Percentiles rank a stretch among this genome's conserved stretches.
These are phyloP conservation scores for Phytophthora fragariaefolia DNA, from an alignment of 352 stramenopile genomes.

Conservation along the genomic window DNA sequence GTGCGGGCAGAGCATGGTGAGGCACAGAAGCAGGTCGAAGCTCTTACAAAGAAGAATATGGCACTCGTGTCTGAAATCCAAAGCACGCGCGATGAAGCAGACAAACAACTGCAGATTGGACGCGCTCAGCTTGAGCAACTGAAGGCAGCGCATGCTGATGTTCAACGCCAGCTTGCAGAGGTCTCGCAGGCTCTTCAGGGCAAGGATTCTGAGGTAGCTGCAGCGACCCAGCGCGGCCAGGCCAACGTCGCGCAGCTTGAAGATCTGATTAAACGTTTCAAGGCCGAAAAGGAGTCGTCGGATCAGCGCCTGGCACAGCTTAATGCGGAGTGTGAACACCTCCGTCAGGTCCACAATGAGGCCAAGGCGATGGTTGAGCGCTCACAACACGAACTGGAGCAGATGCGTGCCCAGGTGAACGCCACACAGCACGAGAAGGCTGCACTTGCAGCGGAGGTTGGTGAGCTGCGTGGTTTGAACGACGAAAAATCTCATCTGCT, in stretches of 20 bases:
- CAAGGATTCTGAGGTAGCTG: slow-evolving; percentile 50
- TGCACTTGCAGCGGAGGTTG: slow-evolving; percentile 42
- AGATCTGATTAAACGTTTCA: slow-evolving; percentile 35
- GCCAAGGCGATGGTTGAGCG: slow-evolving; percentile 27
- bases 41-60: slow-evolving; percentile 71
- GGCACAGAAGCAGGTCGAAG: slow-evolving; percentile 58
- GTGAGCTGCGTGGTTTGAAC: slow-evolving; percentile 45
- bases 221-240: slow-evolving; percentile 41
- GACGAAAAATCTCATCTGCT: slow-evolving; percentile 54
- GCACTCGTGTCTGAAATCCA: slow-evolving; percentile 58
- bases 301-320: slow-evolving; percentile 36
- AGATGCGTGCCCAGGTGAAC: slow-evolving; percentile 44
- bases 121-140: slow-evolving; percentile 47
- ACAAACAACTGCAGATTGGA: slow-evolving; percentile 49
- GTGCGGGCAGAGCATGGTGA: slow-evolving; percentile 46
- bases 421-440: slow-evolving; percentile 51
- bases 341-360: slow-evolving; percentile 31
- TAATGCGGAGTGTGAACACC: slow-evolving; percentile 36
- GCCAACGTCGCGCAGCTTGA: slow-evolving; percentile 38
- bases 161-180: slow-evolving; percentile 46
- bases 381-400: slow-evolving; percentile 37
- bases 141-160: slow-evolving; percentile 36
- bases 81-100: slow-evolving; percentile 50
- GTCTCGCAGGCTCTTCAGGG: slow-evolving; percentile 33
- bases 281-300: slow-evolving; percentile 29